Conservation (phyloP, 768 basidiomycete species). For the Jaapia argillacea region DNA sequence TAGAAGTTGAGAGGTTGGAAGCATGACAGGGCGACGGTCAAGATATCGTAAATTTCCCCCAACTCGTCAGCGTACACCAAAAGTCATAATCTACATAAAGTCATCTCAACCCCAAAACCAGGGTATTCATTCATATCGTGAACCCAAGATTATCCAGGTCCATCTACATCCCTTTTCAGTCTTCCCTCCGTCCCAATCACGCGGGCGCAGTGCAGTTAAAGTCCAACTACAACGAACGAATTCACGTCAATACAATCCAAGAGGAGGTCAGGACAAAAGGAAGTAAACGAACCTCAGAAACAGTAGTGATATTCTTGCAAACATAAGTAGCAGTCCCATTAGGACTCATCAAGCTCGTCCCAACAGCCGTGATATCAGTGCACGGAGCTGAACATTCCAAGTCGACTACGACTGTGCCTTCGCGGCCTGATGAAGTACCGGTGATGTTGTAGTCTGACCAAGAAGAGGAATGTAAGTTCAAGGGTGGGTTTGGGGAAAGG, state of each 20-base stretch:
- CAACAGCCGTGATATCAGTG: constrained; percentile 26
- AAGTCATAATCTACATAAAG: no score
- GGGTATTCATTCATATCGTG: no score
- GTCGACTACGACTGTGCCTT: constrained; percentile 28
- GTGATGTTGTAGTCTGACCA: constrained; percentile 26
- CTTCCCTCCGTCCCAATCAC: background rate
- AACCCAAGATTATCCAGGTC: no score
- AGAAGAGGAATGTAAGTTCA: background rate
- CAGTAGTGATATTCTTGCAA: constrained; percentile 25
- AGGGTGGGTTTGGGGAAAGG: no score
- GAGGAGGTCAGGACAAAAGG: background rate
- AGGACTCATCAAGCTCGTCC: constrained; percentile 22
- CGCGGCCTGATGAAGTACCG: constrained; percentile 31
- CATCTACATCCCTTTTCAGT: no score
- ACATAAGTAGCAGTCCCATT: constrained; percentile 22
- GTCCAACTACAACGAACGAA: constrained; percentile 9
- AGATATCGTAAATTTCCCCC: no score
- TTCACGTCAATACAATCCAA: background rate
- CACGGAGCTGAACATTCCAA: constrained; percentile 31
- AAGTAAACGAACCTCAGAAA: constrained; percentile 13
- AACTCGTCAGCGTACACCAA: no score
- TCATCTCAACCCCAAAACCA: no score
- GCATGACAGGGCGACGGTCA: no score
- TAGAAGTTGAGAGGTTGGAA: no score
- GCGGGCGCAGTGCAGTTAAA: constrained; percentile 12